These are phyloP conservation scores for Xylaria scruposa DNA, from an alignment of 495 filamentous ascomycete genomes.

Conservation along the genomic window DNA sequence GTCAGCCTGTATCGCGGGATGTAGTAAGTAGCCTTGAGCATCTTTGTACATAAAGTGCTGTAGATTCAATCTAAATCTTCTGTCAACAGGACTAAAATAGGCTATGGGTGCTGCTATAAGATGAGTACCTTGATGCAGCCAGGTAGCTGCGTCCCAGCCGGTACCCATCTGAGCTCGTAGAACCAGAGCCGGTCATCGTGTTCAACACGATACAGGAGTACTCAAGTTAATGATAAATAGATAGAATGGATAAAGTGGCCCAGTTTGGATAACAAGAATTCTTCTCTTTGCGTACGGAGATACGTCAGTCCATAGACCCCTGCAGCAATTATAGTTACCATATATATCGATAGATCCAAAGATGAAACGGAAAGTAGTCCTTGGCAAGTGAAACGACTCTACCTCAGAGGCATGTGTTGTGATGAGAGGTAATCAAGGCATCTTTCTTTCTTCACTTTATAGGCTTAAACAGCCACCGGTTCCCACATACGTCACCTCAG, in stretches of 20 bases:
- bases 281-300: background rate
- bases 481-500: background rate
- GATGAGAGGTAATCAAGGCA: background rate
- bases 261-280: background rate
- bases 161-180: slow-evolving; percentile 7
- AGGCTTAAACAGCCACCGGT: background rate
- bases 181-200: background rate
- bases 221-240: background rate
- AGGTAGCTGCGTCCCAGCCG: slow-evolving; percentile 11
- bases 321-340: background rate
- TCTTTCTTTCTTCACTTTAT: background rate
- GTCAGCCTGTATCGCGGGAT: slow-evolving; percentile 10
- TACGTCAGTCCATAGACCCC: background rate
- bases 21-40: slow-evolving; percentile 12
- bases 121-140: slow-evolving; percentile 14
- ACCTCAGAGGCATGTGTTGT: background rate
- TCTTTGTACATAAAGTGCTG: slow-evolving; percentile 23
- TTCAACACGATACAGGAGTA: background rate
- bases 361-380: background rate
- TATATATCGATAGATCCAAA: background rate
- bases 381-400: background rate
- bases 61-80: slow-evolving; percentile 11
- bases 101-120: background rate
- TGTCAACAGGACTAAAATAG: background rate
- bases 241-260: background rate